Evolutionary conservation across 2,329 filamentous ascomycete species (phyloP).

Genomic region (Ceratocystis albifundus): DNA sequence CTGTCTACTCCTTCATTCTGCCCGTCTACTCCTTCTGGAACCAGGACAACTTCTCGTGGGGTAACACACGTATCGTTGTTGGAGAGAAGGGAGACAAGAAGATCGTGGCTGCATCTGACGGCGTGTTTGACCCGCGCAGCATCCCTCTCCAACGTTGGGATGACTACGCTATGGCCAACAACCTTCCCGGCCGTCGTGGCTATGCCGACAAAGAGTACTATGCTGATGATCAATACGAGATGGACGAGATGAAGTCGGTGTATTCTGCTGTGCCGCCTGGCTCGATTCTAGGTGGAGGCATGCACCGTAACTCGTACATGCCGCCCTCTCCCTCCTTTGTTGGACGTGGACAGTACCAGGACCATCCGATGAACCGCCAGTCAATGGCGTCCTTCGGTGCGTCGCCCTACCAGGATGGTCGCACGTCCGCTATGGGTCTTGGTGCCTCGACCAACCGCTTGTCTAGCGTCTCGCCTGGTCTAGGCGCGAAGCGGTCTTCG

Average conservation of each 20-base stretch:
- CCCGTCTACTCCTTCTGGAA: conserved; percentile 99
- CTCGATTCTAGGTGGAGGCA: conserved; percentile 54
- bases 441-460: conserved; percentile 39
- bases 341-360: conserved; percentile 39
- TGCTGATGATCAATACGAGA: conserved; percentile 75
- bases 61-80: conserved; percentile 94
- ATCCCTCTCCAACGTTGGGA: conserved; percentile 96
- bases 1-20: conserved; percentile 81
- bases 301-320: conserved; percentile 64
- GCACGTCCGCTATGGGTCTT: conserved; percentile 52
- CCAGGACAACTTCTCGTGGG: conserved; percentile 97
- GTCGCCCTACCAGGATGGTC: conserved; percentile 50
- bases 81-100: conserved; percentile 87
- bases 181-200: conserved; percentile 81
- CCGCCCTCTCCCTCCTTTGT: conserved; percentile 71
- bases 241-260: conserved; percentile 95
- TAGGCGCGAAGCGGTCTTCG: conserved; percentile 30
- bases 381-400: conserved; percentile 57
- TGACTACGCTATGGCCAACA: conserved; percentile 79
- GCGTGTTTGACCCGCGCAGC: conserved; percentile 78
- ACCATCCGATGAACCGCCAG: conserved; percentile 48
- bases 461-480: conserved; percentile 38
- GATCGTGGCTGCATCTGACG: conserved; percentile 73
- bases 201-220: conserved; percentile 54
- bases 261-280: conserved; percentile 87